phyloP scores from a whole-genome alignment of 345 rosid genomes.

The Adansonia digitata region DNA sequence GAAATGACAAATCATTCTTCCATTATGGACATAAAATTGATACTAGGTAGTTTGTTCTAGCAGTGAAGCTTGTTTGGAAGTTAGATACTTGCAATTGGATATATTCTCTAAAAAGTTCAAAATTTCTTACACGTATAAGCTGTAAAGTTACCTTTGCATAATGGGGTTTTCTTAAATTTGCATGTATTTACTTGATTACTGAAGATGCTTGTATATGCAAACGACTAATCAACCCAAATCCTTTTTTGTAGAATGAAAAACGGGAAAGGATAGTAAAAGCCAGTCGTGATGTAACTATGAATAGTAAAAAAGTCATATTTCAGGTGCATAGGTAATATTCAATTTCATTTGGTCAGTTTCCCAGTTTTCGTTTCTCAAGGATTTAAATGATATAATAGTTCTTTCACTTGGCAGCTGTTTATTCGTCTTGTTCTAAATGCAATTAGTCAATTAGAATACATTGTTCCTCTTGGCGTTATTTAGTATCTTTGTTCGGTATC shows the following conservation, averaged over 20 bases:
- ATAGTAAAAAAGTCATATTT: conserved; percentile 94
- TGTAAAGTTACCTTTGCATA: neutral
- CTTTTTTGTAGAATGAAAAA: conserved; percentile 66
- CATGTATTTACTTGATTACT: neutral
- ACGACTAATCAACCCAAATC: neutral
- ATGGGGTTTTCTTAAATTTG: neutral
- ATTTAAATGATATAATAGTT: neutral
- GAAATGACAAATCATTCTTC: neutral
- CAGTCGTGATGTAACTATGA: conserved; percentile 86
- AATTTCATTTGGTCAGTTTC: neutral
- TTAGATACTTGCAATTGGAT: neutral
- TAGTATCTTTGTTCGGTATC: neutral
- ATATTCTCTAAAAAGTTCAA: neutral
- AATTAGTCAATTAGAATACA: neutral
- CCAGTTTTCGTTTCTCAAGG: neutral
- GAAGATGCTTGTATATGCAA: neutral
- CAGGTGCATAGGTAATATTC: conserved; percentile 83
- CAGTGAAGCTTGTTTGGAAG: neutral
- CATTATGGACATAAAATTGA: neutral
- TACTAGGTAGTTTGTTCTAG: neutral
- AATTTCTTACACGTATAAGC: neutral
- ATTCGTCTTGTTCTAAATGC: neutral
- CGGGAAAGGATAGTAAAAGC: conserved; percentile 92
- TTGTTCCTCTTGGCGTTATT: neutral
- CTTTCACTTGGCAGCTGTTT: neutral